These are phyloP conservation scores for Lenzites betulinus DNA, from an alignment of 768 basidiomycete genomes.

Conservation along the genomic window DNA sequence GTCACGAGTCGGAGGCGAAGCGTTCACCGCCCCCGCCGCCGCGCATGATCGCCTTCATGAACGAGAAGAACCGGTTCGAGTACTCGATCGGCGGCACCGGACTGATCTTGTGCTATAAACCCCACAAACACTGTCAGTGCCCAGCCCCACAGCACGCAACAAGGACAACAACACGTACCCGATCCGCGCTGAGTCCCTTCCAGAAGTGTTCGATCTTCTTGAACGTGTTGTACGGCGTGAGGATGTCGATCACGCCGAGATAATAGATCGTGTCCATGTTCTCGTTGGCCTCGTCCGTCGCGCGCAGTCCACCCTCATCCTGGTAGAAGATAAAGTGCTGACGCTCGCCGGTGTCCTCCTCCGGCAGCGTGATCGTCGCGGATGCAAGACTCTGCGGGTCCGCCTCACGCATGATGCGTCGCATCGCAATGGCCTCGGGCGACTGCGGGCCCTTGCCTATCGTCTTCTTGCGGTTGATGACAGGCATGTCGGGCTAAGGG, in stretches of 20 bases:
- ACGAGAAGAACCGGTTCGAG: constrained; percentile 82
- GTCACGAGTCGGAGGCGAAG: constrained; percentile 32
- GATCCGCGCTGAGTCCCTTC: constrained; percentile 87
- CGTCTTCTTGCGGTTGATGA: constrained; percentile 61
- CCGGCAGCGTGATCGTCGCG: constrained; percentile 55
- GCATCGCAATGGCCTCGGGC: constrained; percentile 81
- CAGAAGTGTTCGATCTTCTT: constrained; percentile 90
- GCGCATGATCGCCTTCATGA: constrained; percentile 85
- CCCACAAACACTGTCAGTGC: constrained; percentile 5
- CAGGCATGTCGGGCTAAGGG: constrained; percentile 70
- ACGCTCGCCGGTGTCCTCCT: constrained; percentile 59
- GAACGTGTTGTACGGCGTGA: constrained; percentile 78
- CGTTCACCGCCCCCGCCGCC: constrained; percentile 67
- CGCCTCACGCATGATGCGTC: constrained; percentile 81
- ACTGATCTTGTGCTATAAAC: constrained; percentile 84
- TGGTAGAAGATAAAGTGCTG: constrained; percentile 91
- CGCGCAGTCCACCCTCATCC: constrained; percentile 91
- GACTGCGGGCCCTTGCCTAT: constrained; percentile 55
- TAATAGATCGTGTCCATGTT: constrained; percentile 83
- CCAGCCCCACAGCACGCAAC: not conserved
- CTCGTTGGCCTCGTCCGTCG: constrained; percentile 85
- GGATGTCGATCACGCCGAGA: constrained; percentile 94
- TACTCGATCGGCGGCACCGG: constrained; percentile 90
- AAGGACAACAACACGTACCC: constrained; percentile 59
- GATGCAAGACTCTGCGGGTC: constrained; percentile 72